Evolutionary conservation across 192 early-diverging fungal genomes (phyloP).

Genomic region (Umbelopsis ramanniana): DNA sequence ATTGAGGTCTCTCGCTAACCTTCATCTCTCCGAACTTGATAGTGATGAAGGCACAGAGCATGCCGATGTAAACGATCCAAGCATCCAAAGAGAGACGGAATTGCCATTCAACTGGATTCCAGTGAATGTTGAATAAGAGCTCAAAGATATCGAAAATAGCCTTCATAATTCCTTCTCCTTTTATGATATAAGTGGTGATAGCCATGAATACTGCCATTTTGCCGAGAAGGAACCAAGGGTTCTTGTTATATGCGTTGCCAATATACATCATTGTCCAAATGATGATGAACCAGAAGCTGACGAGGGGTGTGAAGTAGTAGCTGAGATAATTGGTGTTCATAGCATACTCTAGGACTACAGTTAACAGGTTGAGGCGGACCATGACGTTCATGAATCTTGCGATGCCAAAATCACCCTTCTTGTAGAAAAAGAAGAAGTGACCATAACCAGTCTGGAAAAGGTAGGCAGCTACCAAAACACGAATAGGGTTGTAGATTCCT

Average conservation of each 20-base stretch:
- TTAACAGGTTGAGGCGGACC: conserved; percentile 71
- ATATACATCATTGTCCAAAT: conserved; percentile 73
- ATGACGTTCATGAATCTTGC: conserved; percentile 65
- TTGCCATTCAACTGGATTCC: conserved; percentile 70
- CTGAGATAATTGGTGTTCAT: conserved; percentile 75
- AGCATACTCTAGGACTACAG: conserved; percentile 62
- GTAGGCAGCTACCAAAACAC: conserved; percentile 76
- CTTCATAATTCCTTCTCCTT: conserved; percentile 47
- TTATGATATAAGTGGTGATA: conserved; percentile 40
- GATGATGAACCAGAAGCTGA: conserved; percentile 69
- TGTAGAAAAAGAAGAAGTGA: conserved; percentile 74
- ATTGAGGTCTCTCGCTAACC: conserved; percentile 38
- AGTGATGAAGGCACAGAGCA: conserved; percentile 59
- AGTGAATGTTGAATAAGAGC: conserved; percentile 51
- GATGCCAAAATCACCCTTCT: conserved; percentile 70
- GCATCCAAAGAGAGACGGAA: conserved; percentile 74
- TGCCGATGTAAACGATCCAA: conserved; percentile 70
- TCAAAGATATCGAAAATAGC: conserved; percentile 48
- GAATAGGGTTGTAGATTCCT: conserved; percentile 73
- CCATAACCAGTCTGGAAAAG: conserved; percentile 87
- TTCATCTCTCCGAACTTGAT: conserved; percentile 49
- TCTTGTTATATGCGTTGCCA: conserved; percentile 50
- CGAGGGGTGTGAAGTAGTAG: conserved; percentile 82
- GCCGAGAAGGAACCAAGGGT: conserved; percentile 48
- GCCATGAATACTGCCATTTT: conserved; percentile 55